These are phyloP conservation scores for Colletotrichum somersetense DNA, from an alignment of 2,329 filamentous ascomycete genomes.

Conservation along the genomic window DNA sequence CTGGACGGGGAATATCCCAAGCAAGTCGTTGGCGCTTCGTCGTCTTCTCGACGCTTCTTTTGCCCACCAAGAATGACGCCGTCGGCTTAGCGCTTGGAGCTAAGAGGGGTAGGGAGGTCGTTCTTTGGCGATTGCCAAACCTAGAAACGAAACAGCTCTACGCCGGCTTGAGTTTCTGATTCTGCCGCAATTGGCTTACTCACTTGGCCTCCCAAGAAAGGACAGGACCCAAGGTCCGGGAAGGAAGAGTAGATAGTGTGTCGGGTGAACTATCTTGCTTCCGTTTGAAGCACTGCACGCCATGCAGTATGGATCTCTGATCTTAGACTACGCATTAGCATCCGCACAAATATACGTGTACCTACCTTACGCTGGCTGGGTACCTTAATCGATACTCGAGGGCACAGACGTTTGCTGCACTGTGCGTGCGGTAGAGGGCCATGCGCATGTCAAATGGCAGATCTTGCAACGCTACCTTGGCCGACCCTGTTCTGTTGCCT, in stretches of 20 bases:
- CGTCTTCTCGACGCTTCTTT: slow-evolving; percentile 38
- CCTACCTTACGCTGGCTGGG: slow-evolving; percentile 25
- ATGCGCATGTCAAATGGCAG: slow-evolving; percentile 41
- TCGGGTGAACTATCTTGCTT: background rate
- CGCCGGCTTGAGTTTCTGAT: slow-evolving; percentile 4
- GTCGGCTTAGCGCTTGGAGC: slow-evolving; percentile 7
- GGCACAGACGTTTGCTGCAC: slow-evolving; percentile 40
- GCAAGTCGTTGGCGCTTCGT: slow-evolving; percentile 2
- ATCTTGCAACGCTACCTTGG: slow-evolving; percentile 42
- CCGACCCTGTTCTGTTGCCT: slow-evolving; percentile 21
- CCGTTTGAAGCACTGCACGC: background rate
- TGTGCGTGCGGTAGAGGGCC: slow-evolving; percentile 42
- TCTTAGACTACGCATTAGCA: slow-evolving; percentile 21
- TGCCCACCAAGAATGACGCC: slow-evolving; percentile 20
- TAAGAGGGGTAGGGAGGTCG: slow-evolving; percentile 16
- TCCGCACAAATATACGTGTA: background rate
- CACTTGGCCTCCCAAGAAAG: background rate
- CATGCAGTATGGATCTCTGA: slow-evolving; percentile 31
- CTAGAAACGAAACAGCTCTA: slow-evolving; percentile 26
- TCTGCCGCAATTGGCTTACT: slow-evolving; percentile 3
- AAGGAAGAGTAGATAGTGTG: slow-evolving; percentile 1
- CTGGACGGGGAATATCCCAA: background rate
- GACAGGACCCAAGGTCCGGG: background rate
- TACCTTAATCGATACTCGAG: slow-evolving; percentile 27
- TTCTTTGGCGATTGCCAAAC: slow-evolving; percentile 36